Evolutionary conservation across 495 filamentous ascomycete species (phyloP).

Genomic region (Hyaloscypha variabilis): DNA sequence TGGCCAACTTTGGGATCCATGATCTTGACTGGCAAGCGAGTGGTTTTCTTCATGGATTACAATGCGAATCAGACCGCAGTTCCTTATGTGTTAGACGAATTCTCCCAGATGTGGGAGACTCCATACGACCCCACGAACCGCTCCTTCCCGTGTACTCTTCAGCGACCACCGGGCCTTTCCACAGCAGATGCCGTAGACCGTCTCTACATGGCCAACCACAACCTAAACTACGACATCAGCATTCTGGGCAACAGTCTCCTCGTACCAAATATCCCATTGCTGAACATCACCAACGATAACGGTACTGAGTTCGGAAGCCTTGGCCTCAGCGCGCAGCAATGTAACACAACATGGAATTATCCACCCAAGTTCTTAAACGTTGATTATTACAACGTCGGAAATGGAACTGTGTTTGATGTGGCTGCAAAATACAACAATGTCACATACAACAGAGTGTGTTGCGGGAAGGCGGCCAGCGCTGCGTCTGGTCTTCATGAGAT

Average conservation of each 20-base stretch:
- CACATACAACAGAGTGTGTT: constrained; percentile 75
- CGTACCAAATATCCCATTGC: constrained; percentile 70
- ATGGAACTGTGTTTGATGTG: constrained; percentile 90
- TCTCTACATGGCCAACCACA: constrained; percentile 91
- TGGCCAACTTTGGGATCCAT: constrained; percentile 85
- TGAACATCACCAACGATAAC: constrained; percentile 71
- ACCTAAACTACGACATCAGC: constrained; percentile 76
- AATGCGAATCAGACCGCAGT: constrained; percentile 77
- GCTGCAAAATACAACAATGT: constrained; percentile 87
- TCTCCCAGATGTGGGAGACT: constrained; percentile 77
- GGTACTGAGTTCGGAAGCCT: constrained; percentile 67
- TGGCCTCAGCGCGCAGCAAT: constrained; percentile 66
- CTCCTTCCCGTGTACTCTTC: constrained; percentile 68
- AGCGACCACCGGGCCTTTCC: constrained; percentile 68
- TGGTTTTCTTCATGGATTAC: constrained; percentile 71
- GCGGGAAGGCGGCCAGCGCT: constrained; percentile 46
- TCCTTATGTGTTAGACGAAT: constrained; percentile 78
- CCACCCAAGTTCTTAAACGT: constrained; percentile 89
- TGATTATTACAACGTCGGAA: constrained; percentile 84
- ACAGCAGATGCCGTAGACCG: constrained; percentile 41
- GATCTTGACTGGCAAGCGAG: constrained; percentile 66
- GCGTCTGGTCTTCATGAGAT: constrained; percentile 6
- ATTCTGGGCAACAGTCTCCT: constrained; percentile 54
- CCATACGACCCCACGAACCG: constrained; percentile 68
- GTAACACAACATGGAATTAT: constrained; percentile 67